Evolutionary conservation across 331 rosid genomes (phyloP).

Genomic region (Spiraea crenata): DNA sequence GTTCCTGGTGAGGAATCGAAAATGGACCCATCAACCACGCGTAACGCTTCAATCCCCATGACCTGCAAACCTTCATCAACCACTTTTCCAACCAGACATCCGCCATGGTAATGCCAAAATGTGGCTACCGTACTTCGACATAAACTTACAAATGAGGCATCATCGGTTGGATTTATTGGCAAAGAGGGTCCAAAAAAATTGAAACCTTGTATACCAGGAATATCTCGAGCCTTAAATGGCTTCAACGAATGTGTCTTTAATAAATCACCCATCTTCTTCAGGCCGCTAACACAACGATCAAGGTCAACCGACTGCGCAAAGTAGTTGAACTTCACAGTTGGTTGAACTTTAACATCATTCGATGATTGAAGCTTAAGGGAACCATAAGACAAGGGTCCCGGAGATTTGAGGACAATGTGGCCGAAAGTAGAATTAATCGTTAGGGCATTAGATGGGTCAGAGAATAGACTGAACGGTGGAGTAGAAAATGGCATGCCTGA

Average conservation of each 20-base stretch:
- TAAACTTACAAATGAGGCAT: neutral
- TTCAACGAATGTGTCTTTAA: constrained; percentile 15
- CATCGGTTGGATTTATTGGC: constrained; percentile 19
- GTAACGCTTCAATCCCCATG: constrained; percentile 12
- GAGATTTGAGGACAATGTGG: neutral
- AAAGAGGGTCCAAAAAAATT: constrained; percentile 6
- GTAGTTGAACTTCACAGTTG: constrained; percentile 24
- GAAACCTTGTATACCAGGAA: neutral
- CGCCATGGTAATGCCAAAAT: constrained; percentile 38
- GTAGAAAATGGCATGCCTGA: constrained; percentile 6
- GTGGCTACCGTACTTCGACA: constrained; percentile 11
- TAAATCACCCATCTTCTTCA: constrained; percentile 24
- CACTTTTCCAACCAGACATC: constrained; percentile 29
- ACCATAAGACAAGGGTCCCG: constrained; percentile 16
- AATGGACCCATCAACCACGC: constrained; percentile 30
- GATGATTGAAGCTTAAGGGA: constrained; percentile 10
- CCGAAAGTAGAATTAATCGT: neutral
- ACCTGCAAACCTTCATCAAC: constrained; percentile 24
- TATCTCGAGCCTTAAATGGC: neutral
- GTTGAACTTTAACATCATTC: neutral
- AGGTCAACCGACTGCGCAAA: constrained; percentile 20
- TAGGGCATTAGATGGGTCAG: neutral
- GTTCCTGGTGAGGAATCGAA: constrained; percentile 19
- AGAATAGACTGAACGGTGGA: neutral
- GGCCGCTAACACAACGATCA: constrained; percentile 19